A percentile compares a stretch with the other conserved stretches of the same genome.
These are phyloP conservation scores for Sporormia fimetaria DNA, from an alignment of 495 filamentous ascomycete species.

Conservation along the genomic window DNA sequence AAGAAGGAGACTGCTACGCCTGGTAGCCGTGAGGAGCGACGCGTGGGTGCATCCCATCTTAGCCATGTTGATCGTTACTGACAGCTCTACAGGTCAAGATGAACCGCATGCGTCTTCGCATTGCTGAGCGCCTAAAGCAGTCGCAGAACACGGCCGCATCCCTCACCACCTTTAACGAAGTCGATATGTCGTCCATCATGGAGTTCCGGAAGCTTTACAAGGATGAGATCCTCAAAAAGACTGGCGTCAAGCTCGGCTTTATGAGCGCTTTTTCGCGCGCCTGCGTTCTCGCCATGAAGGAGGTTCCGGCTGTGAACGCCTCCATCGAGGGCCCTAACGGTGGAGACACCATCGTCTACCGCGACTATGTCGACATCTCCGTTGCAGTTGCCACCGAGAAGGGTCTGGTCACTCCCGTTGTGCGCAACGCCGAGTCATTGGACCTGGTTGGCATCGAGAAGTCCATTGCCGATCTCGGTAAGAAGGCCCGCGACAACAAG, in stretches of 20 bases:
- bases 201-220: constrained; percentile 95
- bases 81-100: constrained; percentile 68
- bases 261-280: constrained; percentile 96
- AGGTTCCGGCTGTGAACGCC: constrained; percentile 91
- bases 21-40: constrained; percentile 77
- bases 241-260: constrained; percentile 94
- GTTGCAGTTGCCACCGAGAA: constrained; percentile 97
- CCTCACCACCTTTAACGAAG: constrained; percentile 97
- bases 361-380: constrained; percentile 95
- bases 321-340: constrained; percentile 92
- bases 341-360: constrained; percentile 94
- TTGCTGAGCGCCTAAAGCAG: constrained; percentile 95
- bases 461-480: constrained; percentile 83
- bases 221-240: constrained; percentile 89
- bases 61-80: not conserved
- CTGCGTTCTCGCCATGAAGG: constrained; percentile 83
- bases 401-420: constrained; percentile 91
- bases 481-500: constrained; percentile 95
- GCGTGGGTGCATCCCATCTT: constrained; percentile 44
- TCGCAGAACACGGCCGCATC: constrained; percentile 98
- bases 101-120: constrained; percentile 97
- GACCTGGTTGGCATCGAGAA: constrained; percentile 84
- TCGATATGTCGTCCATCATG: constrained; percentile 98
- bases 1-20: constrained; percentile 40
- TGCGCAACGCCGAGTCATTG: constrained; percentile 81